A percentile compares a stretch with the other conserved stretches of the same genome.
Evolutionary conservation across 208 protist species (phyloP).

Genomic region (Acanthamoeba sp.): DNA sequence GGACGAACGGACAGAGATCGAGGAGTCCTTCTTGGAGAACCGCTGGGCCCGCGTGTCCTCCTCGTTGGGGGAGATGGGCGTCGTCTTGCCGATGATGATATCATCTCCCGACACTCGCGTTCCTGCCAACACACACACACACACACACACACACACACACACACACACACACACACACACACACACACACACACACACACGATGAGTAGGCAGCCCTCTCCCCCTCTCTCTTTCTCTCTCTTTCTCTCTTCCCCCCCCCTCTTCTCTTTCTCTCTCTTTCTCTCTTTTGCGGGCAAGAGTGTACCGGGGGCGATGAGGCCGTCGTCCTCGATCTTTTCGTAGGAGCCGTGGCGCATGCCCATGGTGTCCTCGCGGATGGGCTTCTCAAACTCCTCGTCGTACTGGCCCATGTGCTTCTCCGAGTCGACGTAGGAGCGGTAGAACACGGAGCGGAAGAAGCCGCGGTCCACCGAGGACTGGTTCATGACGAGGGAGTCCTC

Average conservation of each 20-base stretch:
- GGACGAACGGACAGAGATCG: slow-evolving; percentile 90
- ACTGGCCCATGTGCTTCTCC: slow-evolving; percentile 67
- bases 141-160: too few species aligned
- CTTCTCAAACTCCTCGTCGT: slow-evolving; percentile 94
- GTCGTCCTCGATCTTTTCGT: slow-evolving; percentile 97
- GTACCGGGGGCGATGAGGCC: slow-evolving; percentile 94
- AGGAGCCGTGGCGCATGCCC: slow-evolving; percentile 92
- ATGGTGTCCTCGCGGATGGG: slow-evolving; percentile 92
- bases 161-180: too few species aligned
- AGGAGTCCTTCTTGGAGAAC: slow-evolving; percentile 92
- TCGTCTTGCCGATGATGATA: slow-evolving; percentile 95
- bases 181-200: too few species aligned
- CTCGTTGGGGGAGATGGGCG: slow-evolving; percentile 80
- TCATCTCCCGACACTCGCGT: slow-evolving; percentile 92
- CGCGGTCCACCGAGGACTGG: slow-evolving; percentile 96
- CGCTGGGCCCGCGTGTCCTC: slow-evolving; percentile 82
- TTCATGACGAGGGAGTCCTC: slow-evolving; percentile 99
- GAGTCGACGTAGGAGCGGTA: slow-evolving; percentile 94
- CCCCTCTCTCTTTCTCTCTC: too few species aligned
- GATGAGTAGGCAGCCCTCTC: too few species aligned
- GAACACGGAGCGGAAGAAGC: slow-evolving; percentile 91
- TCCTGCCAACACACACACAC: too few species aligned
- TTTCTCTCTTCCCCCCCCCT: too few species aligned
- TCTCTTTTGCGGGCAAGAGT: too few species aligned
- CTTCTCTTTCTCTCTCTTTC: too few species aligned